phyloP scores from a whole-genome alignment of 2,329 filamentous ascomycete species.

The Macroventuria anomochaeta region DNA sequence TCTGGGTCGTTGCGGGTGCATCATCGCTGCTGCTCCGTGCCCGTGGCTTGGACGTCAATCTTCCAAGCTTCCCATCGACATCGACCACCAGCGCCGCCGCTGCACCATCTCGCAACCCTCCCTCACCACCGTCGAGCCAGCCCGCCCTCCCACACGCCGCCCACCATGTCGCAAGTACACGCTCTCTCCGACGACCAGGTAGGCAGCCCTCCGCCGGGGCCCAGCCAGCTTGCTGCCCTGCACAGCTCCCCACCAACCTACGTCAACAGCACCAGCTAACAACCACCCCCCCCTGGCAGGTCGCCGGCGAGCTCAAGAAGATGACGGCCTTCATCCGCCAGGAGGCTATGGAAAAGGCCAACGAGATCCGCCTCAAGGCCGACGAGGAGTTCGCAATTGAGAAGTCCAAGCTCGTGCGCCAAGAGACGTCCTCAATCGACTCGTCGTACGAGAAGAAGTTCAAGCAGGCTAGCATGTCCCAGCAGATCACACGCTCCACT shows the following conservation, averaged over 20 bases:
- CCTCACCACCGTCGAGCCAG: constrained; percentile 4
- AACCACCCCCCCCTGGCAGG: constrained; percentile 60
- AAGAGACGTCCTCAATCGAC: constrained; percentile 94
- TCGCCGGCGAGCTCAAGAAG: constrained; percentile 98
- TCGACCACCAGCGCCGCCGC: constrained; percentile 18
- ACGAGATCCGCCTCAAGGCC: constrained; percentile 97
- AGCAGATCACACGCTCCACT: constrained; percentile 97
- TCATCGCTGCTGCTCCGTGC: constrained; percentile 30
- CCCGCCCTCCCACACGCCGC: constrained; percentile 29
- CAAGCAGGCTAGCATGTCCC: constrained; percentile 97
- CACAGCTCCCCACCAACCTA: constrained; percentile 33
- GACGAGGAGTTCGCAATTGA: constrained; percentile 99
- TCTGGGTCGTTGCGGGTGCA: constrained; percentile 7
- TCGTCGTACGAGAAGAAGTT: constrained; percentile 96
- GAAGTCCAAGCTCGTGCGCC: constrained; percentile 96
- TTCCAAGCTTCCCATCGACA: constrained; percentile 34
- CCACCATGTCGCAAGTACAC: constrained; percentile 88
- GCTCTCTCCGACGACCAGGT: constrained; percentile 98
- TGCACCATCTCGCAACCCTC: constrained; percentile 20
- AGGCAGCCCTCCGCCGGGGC: constrained; percentile 42
- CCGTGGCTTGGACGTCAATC: constrained; percentile 33
- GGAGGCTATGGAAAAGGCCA: constrained; percentile 95
- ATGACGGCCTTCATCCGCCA: constrained; percentile 99
- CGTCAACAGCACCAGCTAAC: constrained; percentile 41
- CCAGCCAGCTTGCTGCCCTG: constrained; percentile 5